A percentile compares a stretch with the other conserved stretches of the same genome.
phyloP scores from a whole-genome alignment of 1,139 yeast genomes.

The Spathaspora sp. region DNA sequence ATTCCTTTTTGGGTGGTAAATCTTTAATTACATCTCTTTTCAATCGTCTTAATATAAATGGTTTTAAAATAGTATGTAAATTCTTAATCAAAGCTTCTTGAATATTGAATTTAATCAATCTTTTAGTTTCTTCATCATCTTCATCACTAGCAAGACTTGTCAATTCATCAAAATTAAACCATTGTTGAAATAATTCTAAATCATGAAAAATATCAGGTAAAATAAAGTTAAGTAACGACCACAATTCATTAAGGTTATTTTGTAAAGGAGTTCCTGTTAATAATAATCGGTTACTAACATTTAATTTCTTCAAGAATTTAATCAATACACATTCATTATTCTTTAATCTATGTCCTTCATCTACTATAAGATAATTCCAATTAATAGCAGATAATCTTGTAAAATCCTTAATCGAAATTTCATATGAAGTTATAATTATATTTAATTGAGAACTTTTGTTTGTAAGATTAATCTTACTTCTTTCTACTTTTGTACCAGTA shows the following conservation, averaged over 20 bases:
- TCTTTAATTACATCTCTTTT: constrained; percentile 66
- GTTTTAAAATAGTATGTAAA: constrained; percentile 83
- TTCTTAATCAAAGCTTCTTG: constrained; percentile 67
- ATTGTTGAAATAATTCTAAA: constrained; percentile 81
- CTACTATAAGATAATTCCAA: constrained; percentile 91
- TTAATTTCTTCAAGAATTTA: constrained; percentile 62
- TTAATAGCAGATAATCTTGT: constrained; percentile 45
- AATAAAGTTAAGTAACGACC: constrained; percentile 87
- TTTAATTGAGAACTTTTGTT: constrained; percentile 18
- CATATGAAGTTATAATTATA: constrained; percentile 80
- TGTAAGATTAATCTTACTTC: constrained; percentile 39
- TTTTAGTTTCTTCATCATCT: constrained; percentile 31
- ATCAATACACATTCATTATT: constrained; percentile 78
- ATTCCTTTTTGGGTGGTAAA: constrained; percentile 88
- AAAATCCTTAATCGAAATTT: constrained; percentile 70
- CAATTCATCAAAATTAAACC: constrained; percentile 80
- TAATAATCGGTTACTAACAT: constrained; percentile 67
- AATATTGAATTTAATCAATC: constrained; percentile 58
- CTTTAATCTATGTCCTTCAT: constrained; percentile 91
- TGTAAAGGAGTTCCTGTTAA: constrained; percentile 94
- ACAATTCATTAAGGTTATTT: constrained; percentile 81
- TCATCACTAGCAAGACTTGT: constrained; percentile 41
- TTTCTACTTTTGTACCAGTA: constrained; percentile 59
- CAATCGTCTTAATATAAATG: constrained; percentile 79
- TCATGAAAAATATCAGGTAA: constrained; percentile 93